Conservation (phyloP, 441 rosid genomes). For the Melastoma candidum region DNA sequence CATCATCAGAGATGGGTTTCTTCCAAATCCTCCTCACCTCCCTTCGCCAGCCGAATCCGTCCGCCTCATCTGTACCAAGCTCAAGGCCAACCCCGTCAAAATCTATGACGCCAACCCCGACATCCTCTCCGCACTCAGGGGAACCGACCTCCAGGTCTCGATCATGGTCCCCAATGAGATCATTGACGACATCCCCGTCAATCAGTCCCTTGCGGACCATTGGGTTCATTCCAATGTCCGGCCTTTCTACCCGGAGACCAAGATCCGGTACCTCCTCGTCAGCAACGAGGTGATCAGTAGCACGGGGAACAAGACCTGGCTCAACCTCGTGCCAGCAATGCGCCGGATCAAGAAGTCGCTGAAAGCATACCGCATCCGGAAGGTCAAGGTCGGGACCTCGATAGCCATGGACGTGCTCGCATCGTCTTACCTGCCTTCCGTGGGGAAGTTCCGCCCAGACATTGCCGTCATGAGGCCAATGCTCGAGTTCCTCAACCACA, state of each 20-base stretch:
- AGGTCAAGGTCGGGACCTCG: constrained; percentile 65
- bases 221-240: constrained; percentile 57
- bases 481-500: constrained; percentile 71
- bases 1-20: too few species aligned
- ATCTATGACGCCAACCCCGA: constrained; percentile 71
- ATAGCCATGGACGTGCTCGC: constrained; percentile 60
- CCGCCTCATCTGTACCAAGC: constrained; percentile 40
- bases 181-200: constrained; percentile 44
- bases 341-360: constrained; percentile 44
- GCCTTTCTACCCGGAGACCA: constrained; percentile 45
- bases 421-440: constrained; percentile 73
- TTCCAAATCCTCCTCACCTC: constrained; percentile 22
- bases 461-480: constrained; percentile 54
- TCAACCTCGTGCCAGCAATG: constrained; percentile 68
- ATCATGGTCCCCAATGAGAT: constrained; percentile 73
- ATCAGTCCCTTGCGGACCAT: constrained; percentile 43
- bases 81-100: constrained; percentile 61
- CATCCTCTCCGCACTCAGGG: constrained; percentile 49
- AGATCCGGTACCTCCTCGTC: constrained; percentile 79
- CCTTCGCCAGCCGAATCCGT: constrained; percentile 51
- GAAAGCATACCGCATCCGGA: constrained; percentile 25
- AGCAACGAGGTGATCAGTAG: constrained; percentile 73
- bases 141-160: constrained; percentile 54
- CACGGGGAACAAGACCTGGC: constrained; percentile 40
- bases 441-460: constrained; percentile 59